These are phyloP conservation scores for Cucumis melo DNA, from an alignment of 306 rosid genomes.

Conservation along the genomic window DNA sequence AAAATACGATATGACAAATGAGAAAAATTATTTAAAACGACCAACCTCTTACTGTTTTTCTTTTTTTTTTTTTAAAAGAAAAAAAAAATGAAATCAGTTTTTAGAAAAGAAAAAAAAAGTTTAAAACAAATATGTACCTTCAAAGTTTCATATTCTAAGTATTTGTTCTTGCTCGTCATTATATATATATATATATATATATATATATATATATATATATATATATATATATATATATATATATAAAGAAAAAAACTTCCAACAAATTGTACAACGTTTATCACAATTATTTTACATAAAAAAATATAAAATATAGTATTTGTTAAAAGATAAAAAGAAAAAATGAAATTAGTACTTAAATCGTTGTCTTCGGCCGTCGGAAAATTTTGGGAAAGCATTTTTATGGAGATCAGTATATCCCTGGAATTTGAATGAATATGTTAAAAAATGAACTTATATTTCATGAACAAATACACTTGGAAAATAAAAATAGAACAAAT, in stretches of 20 bases:
- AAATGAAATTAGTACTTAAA: background rate
- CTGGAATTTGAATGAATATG: background rate
- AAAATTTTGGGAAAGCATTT: background rate
- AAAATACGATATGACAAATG: background rate
- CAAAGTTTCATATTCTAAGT: too few species aligned
- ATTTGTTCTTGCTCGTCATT: too few species aligned
- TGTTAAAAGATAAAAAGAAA: background rate
- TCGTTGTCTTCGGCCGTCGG: background rate
- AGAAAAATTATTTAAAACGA: background rate
- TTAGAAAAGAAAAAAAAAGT: background rate
- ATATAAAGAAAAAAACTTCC: too few species aligned
- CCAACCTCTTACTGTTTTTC: too few species aligned
- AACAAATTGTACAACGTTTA: too few species aligned
- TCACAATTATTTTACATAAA: too few species aligned
- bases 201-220: too few species aligned
- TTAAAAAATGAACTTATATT: background rate
- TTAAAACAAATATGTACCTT: background rate
- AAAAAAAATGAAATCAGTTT: background rate
- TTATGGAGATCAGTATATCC: background rate
- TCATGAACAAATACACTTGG: background rate
- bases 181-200: too few species aligned
- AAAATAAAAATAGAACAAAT: background rate
- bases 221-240: too few species aligned
- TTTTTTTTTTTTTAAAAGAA: too few species aligned
- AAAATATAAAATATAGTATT: too few species aligned